Evolutionary conservation across 2,329 filamentous ascomycete species (phyloP).

Genomic region (Amauroascus niger): DNA sequence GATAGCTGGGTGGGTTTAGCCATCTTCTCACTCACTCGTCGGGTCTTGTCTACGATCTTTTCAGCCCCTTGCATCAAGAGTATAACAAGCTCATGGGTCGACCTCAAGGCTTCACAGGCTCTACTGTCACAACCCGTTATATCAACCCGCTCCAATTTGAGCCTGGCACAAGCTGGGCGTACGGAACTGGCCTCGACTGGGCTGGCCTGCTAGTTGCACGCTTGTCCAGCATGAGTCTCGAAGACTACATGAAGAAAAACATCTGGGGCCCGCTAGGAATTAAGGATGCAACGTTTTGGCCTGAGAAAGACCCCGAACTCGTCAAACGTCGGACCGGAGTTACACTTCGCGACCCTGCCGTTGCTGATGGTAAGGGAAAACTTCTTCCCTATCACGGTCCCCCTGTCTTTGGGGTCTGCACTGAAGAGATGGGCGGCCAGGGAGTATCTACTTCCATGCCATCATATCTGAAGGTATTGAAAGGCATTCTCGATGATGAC

Average conservation of each 20-base stretch:
- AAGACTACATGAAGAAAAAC: constrained; percentile 8
- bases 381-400: not conserved
- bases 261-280: constrained; percentile 8
- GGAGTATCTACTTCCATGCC: not conserved
- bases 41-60: constrained; percentile 9
- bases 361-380: not conserved
- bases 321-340: constrained; percentile 13
- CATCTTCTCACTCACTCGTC: constrained; percentile 13
- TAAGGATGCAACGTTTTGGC: constrained; percentile 7
- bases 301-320: not conserved
- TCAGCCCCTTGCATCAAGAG: not conserved
- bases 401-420: not conserved
- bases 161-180: constrained; percentile 43
- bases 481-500: not conserved
- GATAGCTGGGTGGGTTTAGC: not conserved
- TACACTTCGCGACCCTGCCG: not conserved
- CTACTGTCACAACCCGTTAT: not conserved
- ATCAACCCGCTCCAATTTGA: constrained; percentile 39
- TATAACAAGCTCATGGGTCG: constrained; percentile 5
- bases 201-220: constrained; percentile 30
- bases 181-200: constrained; percentile 44
- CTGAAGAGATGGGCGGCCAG: constrained; percentile 1
- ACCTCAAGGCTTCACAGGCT: not conserved
- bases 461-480: constrained; percentile 4
- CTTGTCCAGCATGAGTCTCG: not conserved